Percentiles rank a stretch among this genome's conserved stretches.
Evolutionary conservation across 2,329 filamentous ascomycete species (phyloP).

Genomic region (Leptodontidium sp.): DNA sequence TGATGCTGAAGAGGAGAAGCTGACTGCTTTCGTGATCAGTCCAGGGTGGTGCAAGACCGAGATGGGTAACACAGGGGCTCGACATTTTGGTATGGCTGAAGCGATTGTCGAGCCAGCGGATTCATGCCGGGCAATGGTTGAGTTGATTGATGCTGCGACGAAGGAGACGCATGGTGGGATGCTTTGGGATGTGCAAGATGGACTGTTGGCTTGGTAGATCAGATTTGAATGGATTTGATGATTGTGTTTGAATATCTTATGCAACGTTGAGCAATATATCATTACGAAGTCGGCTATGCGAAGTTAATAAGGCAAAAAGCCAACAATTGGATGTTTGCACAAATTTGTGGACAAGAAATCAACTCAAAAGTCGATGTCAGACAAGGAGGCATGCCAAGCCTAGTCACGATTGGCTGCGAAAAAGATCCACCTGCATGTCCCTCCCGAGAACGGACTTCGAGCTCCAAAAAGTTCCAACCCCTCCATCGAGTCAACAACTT

Average conservation of each 20-base stretch:
- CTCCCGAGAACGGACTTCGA: slow-evolving; percentile 14
- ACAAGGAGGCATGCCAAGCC: neutral
- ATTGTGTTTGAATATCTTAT: no score
- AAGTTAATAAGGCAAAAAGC: no score
- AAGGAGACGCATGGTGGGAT: slow-evolving; percentile 11
- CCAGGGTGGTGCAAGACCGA: slow-evolving; percentile 44
- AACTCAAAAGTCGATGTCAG: neutral
- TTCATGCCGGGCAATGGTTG: slow-evolving; percentile 20
- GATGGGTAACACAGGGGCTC: slow-evolving; percentile 40
- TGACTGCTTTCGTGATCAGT: slow-evolving; percentile 45
- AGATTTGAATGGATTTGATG: no score
- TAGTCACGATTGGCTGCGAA: neutral
- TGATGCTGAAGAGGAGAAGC: slow-evolving; percentile 47
- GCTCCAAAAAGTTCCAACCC: slow-evolving; percentile 23
- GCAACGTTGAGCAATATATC: no score
- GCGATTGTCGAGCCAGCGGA: slow-evolving; percentile 24
- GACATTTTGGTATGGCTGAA: slow-evolving; percentile 32
- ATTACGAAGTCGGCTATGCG: no score
- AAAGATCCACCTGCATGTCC: neutral
- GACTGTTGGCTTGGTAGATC: slow-evolving; percentile 3
- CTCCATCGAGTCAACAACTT: slow-evolving; percentile 20
- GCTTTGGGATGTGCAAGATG: neutral
- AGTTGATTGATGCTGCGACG: slow-evolving; percentile 15
- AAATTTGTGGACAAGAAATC: no score
- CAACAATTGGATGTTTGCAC: no score